Base-by-base conservation (phyloP, 345 rosid genomes). In the Aquilaria yunnanensis region DNA sequence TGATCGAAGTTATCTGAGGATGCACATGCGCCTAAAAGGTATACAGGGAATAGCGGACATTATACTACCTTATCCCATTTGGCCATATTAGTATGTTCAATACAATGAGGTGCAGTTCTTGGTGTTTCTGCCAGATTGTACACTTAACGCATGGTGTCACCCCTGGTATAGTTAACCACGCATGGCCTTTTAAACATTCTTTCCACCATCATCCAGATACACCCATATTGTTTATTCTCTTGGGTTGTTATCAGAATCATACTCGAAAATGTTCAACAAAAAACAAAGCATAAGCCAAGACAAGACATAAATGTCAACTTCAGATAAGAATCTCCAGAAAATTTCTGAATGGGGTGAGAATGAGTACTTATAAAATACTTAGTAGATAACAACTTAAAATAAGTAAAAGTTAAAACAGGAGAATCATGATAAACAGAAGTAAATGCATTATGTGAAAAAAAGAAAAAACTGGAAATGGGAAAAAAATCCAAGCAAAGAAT, bases 111-210 rank as follows among this genome's bases (percentile, higher is more conserved):
- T 60, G 99, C 96, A 54, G 81, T 94, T 68, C 99, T 82, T 13
- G 97, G 97, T 30, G 97, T 94, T 78, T 94, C 97, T 9, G 95
- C 93, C 96, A 90, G 67, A 94, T 90, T 16, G 92, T 85, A 77
- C 97, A 88, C 73, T 90, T 95, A 54, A 94, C 90, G 76, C 99
- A 94, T 3, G 97, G 99, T 1, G 97, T 88, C 66, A 78, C 62
- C 29, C 99, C 99, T 10, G 96, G 99, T 61, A 88, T 11, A 47
- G 90, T 88, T 61, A 94, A 88, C 79, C 97, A 90, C 43, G 97
- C 97, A 73, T 90, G 99, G 62, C 99, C 99, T 80, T 90, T 86
- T 79, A 94, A 94, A 68, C 99, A 97, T 83, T 94, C 99, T 97
- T 94, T 53, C 99, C 99, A 45, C 99, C 99, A 80, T 94, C 99